Evolutionary conservation across 1,139 yeast species (phyloP), one percentile per base, ranked within the genome.

Genomic region (Trichomonascaceae sp.): DNA sequence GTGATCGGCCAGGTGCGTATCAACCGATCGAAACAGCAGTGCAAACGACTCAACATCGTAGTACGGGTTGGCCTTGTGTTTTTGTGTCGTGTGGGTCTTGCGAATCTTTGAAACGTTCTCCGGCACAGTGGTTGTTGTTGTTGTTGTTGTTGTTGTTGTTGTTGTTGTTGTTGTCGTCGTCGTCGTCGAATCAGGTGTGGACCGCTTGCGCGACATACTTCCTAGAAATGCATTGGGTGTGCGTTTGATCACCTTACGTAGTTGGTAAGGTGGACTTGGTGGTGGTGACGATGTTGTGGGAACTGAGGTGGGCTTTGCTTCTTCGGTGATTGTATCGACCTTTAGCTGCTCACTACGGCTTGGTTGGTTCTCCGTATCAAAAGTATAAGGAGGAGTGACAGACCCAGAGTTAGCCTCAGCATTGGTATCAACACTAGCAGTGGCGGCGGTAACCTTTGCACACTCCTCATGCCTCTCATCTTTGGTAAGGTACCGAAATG

Each of bases 211-310:
- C n/a, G n/a, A n/a, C n/a, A n/a, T n/a, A n/a, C n/a, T n/a, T n/a
- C n/a, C n/a, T 2, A 44, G 40, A 31, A 40, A 46, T n/a, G 51
- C 51, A 26, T 46, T 46, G 5, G 49, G 49, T 11, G 51, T 47
- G 32, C 45, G 43, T 30, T 47, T 47, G 28, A 47, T 47, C 27
- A 41, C 45, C 27, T 38, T 35, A 8, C 51, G 34, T 17, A 47
- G 40, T 35, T 42, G 44, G 30, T 47, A 47, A 13, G 43, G 43
- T 4, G 42, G 41, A 11, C 38, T 39, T 13, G 38, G 43, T 14
- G 41, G 40, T 4, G 39, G 39, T 4, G 38, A 33, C 33, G 31
- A 26, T n/a, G n/a, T n/a, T n/a, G n/a, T n/a, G n/a, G n/a, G n/a
- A n/a, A n/a, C n/a, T n/a, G 33, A 13, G n/a, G n/a, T n/a, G n/a